Evolutionary conservation across 129 eudicot species (phyloP).

Genomic region (Tanacetum coccineum): DNA sequence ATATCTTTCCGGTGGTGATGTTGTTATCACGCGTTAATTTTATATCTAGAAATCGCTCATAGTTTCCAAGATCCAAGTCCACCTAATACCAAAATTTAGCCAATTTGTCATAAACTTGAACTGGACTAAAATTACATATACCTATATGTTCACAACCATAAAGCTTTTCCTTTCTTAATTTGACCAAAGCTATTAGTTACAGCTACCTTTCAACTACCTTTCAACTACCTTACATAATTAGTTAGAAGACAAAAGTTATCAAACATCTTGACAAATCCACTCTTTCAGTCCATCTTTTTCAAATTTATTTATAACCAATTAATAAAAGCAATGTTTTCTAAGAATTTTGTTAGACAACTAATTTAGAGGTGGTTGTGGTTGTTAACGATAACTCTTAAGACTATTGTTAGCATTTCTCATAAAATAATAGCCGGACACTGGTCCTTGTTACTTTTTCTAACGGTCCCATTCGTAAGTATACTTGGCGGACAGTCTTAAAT

Average conservation of each 20-base stretch:
- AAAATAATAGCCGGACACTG: too few species aligned
- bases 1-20: constrained; percentile 94
- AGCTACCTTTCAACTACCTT: not conserved
- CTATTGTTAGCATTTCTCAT: too few species aligned
- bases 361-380: too few species aligned
- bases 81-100: constrained; percentile 47
- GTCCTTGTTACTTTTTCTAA: too few species aligned
- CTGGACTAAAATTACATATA: not conserved
- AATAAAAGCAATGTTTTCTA: too few species aligned
- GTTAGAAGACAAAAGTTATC: too few species aligned
- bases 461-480: too few species aligned
- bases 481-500: too few species aligned
- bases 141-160: not conserved
- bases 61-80: constrained; percentile 98
- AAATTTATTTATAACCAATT: not conserved
- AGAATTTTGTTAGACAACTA: too few species aligned
- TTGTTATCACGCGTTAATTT: constrained; percentile 83
- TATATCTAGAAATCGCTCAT: constrained; percentile 86
- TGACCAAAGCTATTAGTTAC: not conserved
- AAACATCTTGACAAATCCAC: not conserved
- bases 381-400: too few species aligned
- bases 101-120: not conserved
- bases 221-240: not conserved
- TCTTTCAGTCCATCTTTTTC: not conserved
- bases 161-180: constrained; percentile 5